Percentiles rank a stretch among this genome's conserved stretches.
phyloP scores from a whole-genome alignment of 1,284 basidiomycete genomes.

The Ceratobasidium papillatum region DNA sequence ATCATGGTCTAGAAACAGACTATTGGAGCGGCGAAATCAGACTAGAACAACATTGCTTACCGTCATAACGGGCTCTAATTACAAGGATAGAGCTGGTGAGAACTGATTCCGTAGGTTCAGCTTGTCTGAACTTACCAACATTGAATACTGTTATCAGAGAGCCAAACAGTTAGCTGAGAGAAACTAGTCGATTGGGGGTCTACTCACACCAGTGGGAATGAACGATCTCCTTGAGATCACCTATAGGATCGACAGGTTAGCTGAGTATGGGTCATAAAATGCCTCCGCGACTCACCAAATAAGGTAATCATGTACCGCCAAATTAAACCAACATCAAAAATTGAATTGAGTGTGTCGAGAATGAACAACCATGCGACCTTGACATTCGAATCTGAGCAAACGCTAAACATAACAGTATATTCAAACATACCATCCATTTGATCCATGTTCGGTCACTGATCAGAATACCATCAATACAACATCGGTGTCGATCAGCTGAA shows the following conservation, averaged over 20 bases:
- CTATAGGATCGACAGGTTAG: neutral
- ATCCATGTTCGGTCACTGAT: slow-evolving; percentile 23
- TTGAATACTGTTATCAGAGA: slow-evolving; percentile 9
- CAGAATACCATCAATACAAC: neutral
- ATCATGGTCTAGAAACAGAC: slow-evolving; percentile 10
- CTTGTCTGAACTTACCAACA: slow-evolving; percentile 8
- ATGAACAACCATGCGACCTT: slow-evolving; percentile 28
- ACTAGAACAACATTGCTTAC: neutral
- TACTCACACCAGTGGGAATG: slow-evolving; percentile 31
- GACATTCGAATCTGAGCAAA: neutral
- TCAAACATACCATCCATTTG: slow-evolving; percentile 15
- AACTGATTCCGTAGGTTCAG: neutral
- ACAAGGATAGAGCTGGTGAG: neutral
- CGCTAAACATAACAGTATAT: too few relatives aligned
- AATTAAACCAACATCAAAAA: slow-evolving; percentile 29
- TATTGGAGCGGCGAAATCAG: too few relatives aligned
- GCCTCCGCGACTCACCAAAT: slow-evolving; percentile 14
- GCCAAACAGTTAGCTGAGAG: neutral
- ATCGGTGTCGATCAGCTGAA: neutral
- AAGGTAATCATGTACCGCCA: slow-evolving; percentile 37
- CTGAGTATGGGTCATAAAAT: neutral
- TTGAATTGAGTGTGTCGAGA: slow-evolving; percentile 26
- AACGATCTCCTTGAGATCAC: slow-evolving; percentile 5
- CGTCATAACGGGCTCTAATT: slow-evolving; percentile 36
- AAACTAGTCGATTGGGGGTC: too few relatives aligned